These are phyloP conservation scores for Metschnikowia kofuensis DNA, from an alignment of 805 yeast genomes.

Conservation along the genomic window DNA sequence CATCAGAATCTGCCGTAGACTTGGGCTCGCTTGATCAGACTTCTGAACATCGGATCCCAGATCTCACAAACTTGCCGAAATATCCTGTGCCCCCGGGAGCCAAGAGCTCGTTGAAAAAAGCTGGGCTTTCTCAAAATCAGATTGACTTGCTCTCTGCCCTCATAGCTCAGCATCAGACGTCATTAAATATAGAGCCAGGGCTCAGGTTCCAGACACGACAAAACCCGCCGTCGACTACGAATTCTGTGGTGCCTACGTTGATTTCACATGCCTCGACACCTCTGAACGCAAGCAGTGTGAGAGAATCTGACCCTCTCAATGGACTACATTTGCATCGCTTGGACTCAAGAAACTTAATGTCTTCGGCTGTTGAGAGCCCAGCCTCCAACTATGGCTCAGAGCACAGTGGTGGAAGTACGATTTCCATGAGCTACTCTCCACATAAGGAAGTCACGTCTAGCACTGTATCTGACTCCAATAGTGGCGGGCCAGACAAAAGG, in stretches of 20 bases:
- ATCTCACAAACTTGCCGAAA: conserved; percentile 47
- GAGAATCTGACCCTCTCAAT: neutral
- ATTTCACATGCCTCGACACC: neutral
- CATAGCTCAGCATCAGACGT: conserved; percentile 62
- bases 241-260: conserved; percentile 2
- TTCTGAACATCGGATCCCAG: conserved; percentile 7
- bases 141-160: conserved; percentile 71
- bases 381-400: conserved; percentile 16
- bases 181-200: conserved; percentile 4
- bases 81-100: conserved; percentile 76
- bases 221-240: too few species aligned
- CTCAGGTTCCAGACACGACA: too few species aligned
- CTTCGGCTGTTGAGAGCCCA: conserved; percentile 12
- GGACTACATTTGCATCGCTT: neutral
- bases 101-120: conserved; percentile 55
- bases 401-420: conserved; percentile 8
- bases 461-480: neutral
- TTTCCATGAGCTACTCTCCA: conserved; percentile 6
- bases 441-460: neutral
- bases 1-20: too few species aligned
- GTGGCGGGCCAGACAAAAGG: conserved; percentile 32
- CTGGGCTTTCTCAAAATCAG: conserved; percentile 66
- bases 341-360: neutral
- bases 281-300: neutral
- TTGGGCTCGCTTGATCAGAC: too few species aligned